These are phyloP conservation scores for Catunica adiposa DNA, from an alignment of 2,329 filamentous ascomycete species.

Conservation along the genomic window DNA sequence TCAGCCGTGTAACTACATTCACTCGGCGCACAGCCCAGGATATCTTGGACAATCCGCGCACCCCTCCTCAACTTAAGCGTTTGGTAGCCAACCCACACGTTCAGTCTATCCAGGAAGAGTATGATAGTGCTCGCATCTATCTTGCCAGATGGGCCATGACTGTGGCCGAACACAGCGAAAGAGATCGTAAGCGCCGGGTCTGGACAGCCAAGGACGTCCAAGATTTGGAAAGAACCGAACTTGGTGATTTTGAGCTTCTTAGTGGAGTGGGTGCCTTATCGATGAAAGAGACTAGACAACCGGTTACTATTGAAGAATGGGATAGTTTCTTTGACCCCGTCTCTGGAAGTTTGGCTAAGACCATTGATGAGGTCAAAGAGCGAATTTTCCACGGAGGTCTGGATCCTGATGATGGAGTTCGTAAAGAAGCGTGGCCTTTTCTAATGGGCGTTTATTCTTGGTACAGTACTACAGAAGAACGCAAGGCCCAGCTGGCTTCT, in stretches of 20 bases:
- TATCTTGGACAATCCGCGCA: slow-evolving; percentile 73
- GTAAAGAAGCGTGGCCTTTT: slow-evolving; percentile 95
- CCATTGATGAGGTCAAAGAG: slow-evolving; percentile 85
- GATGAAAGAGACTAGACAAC: slow-evolving; percentile 58
- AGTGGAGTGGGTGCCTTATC: slow-evolving; percentile 62
- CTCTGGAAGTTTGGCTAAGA: slow-evolving; percentile 61
- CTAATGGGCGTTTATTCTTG: slow-evolving; percentile 82
- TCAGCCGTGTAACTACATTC: slow-evolving; percentile 94
- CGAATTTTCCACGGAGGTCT: slow-evolving; percentile 92
- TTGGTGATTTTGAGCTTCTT: slow-evolving; percentile 89
- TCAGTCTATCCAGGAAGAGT: slow-evolving; percentile 88
- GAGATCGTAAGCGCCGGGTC: slow-evolving; percentile 67
- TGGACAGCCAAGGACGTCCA: slow-evolving; percentile 89
- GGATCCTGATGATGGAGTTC: slow-evolving; percentile 72
- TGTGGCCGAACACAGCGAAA: slow-evolving; percentile 90
- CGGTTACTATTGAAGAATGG: slow-evolving; percentile 75
- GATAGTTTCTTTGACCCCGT: slow-evolving; percentile 66
- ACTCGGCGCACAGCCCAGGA: slow-evolving; percentile 84
- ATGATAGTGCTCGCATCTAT: slow-evolving; percentile 89
- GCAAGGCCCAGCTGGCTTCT: slow-evolving; percentile 67
- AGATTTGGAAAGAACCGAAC: slow-evolving; percentile 83
- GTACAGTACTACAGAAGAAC: slow-evolving; percentile 76
- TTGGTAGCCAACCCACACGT: slow-evolving; percentile 85
- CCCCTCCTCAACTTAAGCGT: slow-evolving; percentile 75
- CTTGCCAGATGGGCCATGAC: slow-evolving; percentile 97